A percentile compares a stretch with the other conserved stretches of the same genome.
Conservation (phyloP, 2,329 filamentous ascomycete species). For the Xylariomycetidae sp. region DNA sequence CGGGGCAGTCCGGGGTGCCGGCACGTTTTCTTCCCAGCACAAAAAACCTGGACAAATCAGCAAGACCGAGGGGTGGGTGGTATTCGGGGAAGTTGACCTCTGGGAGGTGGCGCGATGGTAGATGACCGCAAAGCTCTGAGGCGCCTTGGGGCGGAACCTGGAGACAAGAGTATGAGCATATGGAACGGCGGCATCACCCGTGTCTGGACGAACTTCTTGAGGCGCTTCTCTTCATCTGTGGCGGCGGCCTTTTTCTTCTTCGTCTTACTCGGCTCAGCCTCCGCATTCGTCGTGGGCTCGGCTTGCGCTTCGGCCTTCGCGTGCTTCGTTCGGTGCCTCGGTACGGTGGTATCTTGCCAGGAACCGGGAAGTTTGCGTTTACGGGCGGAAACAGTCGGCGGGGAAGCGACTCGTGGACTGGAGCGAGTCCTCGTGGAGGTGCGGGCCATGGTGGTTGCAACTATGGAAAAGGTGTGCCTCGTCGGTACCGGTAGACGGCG, state of each 20-base stretch:
- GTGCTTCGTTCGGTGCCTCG: too few relatives aligned
- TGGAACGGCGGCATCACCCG: neutral
- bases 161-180: neutral
- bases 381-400: too few relatives aligned
- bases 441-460: too few relatives aligned
- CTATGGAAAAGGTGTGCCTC: too few relatives aligned
- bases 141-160: constrained; percentile 27
- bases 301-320: too few relatives aligned
- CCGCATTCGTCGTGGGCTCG: too few relatives aligned
- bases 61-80: neutral
- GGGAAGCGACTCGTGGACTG: too few relatives aligned
- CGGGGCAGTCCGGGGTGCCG: constrained; percentile 31
- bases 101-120: constrained; percentile 35
- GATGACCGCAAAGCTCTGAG: constrained; percentile 29
- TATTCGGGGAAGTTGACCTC: constrained; percentile 17
- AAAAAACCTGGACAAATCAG: constrained; percentile 30
- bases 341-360: too few relatives aligned
- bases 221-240: constrained; percentile 2
- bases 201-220: neutral
- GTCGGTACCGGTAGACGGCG: too few relatives aligned
- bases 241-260: constrained; percentile 1
- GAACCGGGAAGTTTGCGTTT: too few relatives aligned
- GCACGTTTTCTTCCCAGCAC: constrained; percentile 35
- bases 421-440: too few relatives aligned
- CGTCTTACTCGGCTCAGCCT: too few relatives aligned